phyloP scores from a whole-genome alignment of 345 rosid genomes.

The Brassica incana region DNA sequence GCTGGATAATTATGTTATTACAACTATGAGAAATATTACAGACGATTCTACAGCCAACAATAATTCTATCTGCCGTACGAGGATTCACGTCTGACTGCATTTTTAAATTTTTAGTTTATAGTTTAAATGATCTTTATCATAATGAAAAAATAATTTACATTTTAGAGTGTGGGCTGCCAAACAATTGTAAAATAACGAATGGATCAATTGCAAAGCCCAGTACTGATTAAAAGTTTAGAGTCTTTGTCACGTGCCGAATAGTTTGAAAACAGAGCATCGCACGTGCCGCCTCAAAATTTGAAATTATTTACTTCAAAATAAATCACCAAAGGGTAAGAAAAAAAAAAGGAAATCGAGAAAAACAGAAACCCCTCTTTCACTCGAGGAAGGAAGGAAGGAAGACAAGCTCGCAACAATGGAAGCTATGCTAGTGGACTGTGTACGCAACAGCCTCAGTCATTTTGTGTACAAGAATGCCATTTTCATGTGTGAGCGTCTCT shows the following conservation, averaged over 20 bases:
- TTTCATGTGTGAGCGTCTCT: slow-evolving; percentile 96
- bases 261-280: slow-evolving; percentile 31
- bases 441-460: slow-evolving; percentile 81
- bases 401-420: slow-evolving; percentile 57
- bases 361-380: slow-evolving; percentile 33
- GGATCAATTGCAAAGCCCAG: background rate
- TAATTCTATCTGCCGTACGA: too few species aligned
- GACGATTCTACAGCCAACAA: too few species aligned
- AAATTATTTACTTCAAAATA: slow-evolving; percentile 24
- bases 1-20: too few species aligned
- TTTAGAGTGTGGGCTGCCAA: background rate
- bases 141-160: background rate
- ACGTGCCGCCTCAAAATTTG: slow-evolving; percentile 37
- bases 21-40: too few species aligned
- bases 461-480: slow-evolving; percentile 83
- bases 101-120: too few species aligned
- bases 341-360: slow-evolving; percentile 22
- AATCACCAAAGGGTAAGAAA: background rate
- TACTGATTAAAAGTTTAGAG: background rate
- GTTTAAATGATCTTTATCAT: too few species aligned
- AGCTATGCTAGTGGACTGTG: slow-evolving; percentile 74
- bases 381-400: slow-evolving; percentile 8
- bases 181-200: background rate
- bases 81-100: too few species aligned
- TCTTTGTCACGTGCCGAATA: slow-evolving; percentile 31